phyloP scores from a whole-genome alignment of 352 stramenopile genomes.

The Blastocystis sp. region DNA sequence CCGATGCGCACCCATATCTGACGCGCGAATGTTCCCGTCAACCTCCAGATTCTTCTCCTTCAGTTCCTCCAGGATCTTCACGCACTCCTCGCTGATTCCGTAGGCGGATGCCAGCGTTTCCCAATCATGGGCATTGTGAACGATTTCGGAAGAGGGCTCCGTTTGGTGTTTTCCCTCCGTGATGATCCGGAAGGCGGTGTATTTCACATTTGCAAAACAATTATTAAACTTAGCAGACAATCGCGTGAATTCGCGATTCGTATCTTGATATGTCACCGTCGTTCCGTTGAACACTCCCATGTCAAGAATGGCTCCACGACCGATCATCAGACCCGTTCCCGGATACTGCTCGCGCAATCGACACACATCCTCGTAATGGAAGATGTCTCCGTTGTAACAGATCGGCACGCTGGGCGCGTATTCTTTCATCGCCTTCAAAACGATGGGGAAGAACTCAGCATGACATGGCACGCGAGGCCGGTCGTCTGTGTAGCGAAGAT shows the following conservation, averaged over 20 bases:
- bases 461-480: conserved; percentile 53
- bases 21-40: not conserved
- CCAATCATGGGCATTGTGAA: conserved; percentile 49
- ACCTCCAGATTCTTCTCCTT: conserved; percentile 6
- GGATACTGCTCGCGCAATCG: conserved; percentile 66
- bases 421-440: conserved; percentile 58
- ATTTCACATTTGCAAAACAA: conserved; percentile 47
- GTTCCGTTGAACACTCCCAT: conserved; percentile 59
- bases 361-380: conserved; percentile 67
- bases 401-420: conserved; percentile 65
- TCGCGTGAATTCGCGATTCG: conserved; percentile 58
- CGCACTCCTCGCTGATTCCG: conserved; percentile 21
- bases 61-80: not conserved
- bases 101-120: conserved; percentile 29
- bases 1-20: not conserved
- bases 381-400: conserved; percentile 75
- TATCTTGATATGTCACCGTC: conserved; percentile 47
- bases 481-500: conserved; percentile 59
- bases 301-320: conserved; percentile 70
- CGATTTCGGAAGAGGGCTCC: not conserved
- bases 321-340: conserved; percentile 69
- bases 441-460: conserved; percentile 42
- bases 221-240: conserved; percentile 52
- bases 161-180: conserved; percentile 38
- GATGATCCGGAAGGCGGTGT: conserved; percentile 49